Percentiles rank a stretch among this genome's conserved stretches.
Conservation (phyloP, 106 monocot species). For the Dendrobium chrysotoxum region DNA sequence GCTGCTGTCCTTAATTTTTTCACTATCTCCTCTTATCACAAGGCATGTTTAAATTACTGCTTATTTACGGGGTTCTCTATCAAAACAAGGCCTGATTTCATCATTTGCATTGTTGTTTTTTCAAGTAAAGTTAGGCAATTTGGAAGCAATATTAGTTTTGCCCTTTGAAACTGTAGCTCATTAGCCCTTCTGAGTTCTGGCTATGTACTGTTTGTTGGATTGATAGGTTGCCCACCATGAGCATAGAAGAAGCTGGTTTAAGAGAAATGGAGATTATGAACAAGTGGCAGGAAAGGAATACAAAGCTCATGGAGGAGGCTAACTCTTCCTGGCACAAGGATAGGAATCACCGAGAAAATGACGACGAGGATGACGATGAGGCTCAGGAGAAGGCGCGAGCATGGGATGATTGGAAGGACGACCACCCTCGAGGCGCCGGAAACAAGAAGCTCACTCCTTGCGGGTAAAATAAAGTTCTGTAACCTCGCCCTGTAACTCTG, state of each 20-base stretch:
- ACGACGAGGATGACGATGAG: conserved; percentile 68
- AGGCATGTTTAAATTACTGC: too few relatives aligned
- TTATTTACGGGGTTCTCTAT: too few relatives aligned
- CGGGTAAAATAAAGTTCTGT: conserved; percentile 29
- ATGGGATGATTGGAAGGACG: conserved; percentile 98
- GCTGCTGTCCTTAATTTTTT: too few relatives aligned
- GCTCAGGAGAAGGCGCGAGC: conserved; percentile 89
- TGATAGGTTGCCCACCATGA: conserved; percentile 85
- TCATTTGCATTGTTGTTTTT: too few relatives aligned
- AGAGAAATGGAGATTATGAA: conserved; percentile 99
- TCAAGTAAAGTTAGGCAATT: too few relatives aligned
- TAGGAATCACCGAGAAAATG: conserved; percentile 8
- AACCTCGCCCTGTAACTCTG: too few relatives aligned
- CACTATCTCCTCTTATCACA: too few relatives aligned
- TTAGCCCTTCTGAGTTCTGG: too few relatives aligned
- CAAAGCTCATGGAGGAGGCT: conserved; percentile 61
- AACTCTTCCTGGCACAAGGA: conserved; percentile 86
- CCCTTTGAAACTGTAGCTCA: too few relatives aligned
- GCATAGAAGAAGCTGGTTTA: conserved; percentile 96
- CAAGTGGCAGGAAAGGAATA: conserved; percentile 77
- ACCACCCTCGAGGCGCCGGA: conserved; percentile 88
- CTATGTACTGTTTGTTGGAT: too few relatives aligned
- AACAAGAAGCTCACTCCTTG: conserved; percentile 96
- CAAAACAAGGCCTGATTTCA: too few relatives aligned
- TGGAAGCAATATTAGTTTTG: too few relatives aligned